Conservation (phyloP, 2,329 filamentous ascomycete genomes). For the Bertia moriformis region DNA sequence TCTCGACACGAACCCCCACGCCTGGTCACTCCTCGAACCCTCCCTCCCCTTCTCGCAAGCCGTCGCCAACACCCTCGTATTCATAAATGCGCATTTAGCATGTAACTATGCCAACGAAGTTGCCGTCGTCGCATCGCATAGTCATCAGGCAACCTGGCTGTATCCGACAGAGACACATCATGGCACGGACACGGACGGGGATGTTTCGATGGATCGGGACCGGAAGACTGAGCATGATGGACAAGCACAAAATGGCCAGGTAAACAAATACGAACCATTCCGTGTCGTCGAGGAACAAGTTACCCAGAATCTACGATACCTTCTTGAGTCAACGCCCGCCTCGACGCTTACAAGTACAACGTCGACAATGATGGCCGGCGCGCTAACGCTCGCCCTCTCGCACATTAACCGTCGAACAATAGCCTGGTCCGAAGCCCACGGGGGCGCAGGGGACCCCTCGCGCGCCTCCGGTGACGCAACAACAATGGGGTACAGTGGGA, state of each 20-base stretch:
- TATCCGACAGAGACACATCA: constrained; percentile 45
- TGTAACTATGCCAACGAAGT: constrained; percentile 90
- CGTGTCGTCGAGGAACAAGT: constrained; percentile 73
- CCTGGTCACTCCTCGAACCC: constrained; percentile 67
- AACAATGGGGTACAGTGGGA: constrained; percentile 41
- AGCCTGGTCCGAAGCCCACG: constrained; percentile 42
- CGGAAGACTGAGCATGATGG: too few species aligned
- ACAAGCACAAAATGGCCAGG: too few species aligned
- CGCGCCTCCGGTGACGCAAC: constrained; percentile 31
- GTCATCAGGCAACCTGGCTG: constrained; percentile 73
- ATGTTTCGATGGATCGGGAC: constrained; percentile 3
- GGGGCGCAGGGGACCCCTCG: constrained; percentile 21
- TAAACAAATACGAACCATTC: constrained; percentile 91
- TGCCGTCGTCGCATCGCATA: constrained; percentile 79
- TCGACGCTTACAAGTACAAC: constrained; percentile 50
- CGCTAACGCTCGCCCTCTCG: constrained; percentile 73
- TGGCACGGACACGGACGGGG: neutral
- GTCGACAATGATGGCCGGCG: constrained; percentile 80
- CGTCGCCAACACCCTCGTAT: constrained; percentile 79
- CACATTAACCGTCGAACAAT: constrained; percentile 77
- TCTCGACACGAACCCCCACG: constrained; percentile 90
- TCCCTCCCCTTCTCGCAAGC: constrained; percentile 39
- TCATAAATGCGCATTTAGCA: constrained; percentile 90
- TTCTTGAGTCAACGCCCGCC: constrained; percentile 56
- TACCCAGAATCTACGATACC: constrained; percentile 54